Percentiles rank a stretch among this genome's conserved stretches.
Evolutionary conservation across 495 filamentous ascomycete species (phyloP).

Genomic region (Penicillium macrosclerotiorum): DNA sequence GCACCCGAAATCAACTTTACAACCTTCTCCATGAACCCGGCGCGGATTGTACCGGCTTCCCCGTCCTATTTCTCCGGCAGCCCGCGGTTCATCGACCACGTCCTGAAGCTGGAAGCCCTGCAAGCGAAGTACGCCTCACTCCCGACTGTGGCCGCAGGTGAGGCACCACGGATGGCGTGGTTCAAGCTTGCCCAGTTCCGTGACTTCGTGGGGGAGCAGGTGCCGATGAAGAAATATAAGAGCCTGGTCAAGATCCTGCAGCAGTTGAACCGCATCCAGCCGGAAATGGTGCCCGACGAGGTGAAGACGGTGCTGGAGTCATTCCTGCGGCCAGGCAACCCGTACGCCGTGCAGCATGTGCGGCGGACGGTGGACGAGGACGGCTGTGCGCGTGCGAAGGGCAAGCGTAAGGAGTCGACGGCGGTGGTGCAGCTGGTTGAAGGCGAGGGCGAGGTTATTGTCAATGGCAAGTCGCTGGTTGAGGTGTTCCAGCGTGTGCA

Average conservation of each 20-base stretch:
- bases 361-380: constrained; percentile 63
- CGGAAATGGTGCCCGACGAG: constrained; percentile 67
- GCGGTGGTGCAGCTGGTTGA: constrained; percentile 87
- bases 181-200: constrained; percentile 74
- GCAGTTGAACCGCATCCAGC: constrained; percentile 82
- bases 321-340: constrained; percentile 75
- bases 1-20: constrained; percentile 48
- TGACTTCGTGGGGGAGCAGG: constrained; percentile 67
- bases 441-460: constrained; percentile 80
- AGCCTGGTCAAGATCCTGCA: constrained; percentile 72
- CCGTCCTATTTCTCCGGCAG: constrained; percentile 91
- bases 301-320: constrained; percentile 59
- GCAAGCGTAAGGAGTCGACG: constrained; percentile 79
- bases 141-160: constrained; percentile 58
- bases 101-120: constrained; percentile 69
- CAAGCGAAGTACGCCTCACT: constrained; percentile 67
- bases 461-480: constrained; percentile 82
- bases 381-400: constrained; percentile 73
- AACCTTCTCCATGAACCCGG: constrained; percentile 31
- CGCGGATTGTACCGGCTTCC: constrained; percentile 78
- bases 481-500: constrained; percentile 83
- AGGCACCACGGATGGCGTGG: constrained; percentile 82
- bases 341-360: constrained; percentile 57
- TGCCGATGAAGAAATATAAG: constrained; percentile 77
- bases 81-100: constrained; percentile 81